Conservation (phyloP, 75 land plant species). For the Pseudotsuga menziesii region DNA sequence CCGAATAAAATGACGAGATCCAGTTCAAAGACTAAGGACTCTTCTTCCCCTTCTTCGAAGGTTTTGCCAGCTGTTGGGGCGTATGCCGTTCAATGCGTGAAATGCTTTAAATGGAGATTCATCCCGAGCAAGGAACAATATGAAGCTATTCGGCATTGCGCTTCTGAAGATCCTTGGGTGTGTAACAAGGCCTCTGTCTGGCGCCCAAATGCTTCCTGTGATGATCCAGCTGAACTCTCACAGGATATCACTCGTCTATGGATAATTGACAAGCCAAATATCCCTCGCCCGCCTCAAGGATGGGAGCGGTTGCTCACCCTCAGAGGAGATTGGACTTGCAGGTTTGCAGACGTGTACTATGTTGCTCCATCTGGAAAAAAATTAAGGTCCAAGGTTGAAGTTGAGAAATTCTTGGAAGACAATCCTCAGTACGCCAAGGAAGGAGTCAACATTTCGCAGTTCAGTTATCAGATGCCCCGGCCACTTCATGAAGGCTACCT, state of each 20-base stretch:
- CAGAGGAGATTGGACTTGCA: neutral
- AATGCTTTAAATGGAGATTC: conserved; percentile 80
- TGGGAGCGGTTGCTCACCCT: neutral
- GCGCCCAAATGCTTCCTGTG: conserved; percentile 44
- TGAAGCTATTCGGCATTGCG: conserved; percentile 55
- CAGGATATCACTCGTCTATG: conserved; percentile 53
- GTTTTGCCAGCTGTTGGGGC: too few relatives aligned
- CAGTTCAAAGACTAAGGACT: too few relatives aligned
- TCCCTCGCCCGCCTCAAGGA: conserved; percentile 58
- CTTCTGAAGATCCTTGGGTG: conserved; percentile 50
- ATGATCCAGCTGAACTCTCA: conserved; percentile 56
- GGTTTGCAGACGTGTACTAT: conserved; percentile 12
- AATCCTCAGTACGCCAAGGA: neutral
- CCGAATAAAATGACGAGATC: too few relatives aligned
- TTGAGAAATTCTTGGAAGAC: conserved; percentile 10
- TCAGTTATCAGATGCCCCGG: too few relatives aligned
- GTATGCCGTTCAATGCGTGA: conserved; percentile 53
- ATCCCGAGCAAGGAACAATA: conserved; percentile 61
- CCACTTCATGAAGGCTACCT: too few relatives aligned
- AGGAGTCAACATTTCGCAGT: too few relatives aligned
- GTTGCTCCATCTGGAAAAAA: conserved; percentile 6
- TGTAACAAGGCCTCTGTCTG: conserved; percentile 39
- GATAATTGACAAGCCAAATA: conserved; percentile 70
- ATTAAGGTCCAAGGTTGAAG: conserved; percentile 1
- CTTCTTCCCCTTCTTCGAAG: too few relatives aligned